Evolutionary conservation across 225 moss, liverwort and hornwort genomes (phyloP), one percentile per base, ranked within the genome.

Genomic region (Anthoceros angustus): DNA sequence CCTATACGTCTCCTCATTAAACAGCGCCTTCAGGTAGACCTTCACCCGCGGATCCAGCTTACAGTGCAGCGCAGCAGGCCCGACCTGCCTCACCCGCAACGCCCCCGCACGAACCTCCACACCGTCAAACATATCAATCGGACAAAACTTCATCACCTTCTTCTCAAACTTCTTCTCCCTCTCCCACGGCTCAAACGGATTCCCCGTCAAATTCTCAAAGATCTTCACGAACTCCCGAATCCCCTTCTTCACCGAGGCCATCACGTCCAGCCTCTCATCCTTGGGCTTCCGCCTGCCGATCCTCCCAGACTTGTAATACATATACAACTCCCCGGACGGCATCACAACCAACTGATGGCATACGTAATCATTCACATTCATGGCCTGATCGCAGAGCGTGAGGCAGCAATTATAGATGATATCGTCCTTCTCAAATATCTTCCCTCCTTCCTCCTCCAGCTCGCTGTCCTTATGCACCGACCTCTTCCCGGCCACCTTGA

Each of bases 381-480:
- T 67, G 8, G 75, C 70, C 40, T 77, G 70, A 64, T 86, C 86
- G 62, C 86, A 86, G 61, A 86, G 60, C 9, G 86, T 78, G 67
- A 86, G 70, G 11, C 78, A 82, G 3, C 83, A 86, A 40, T 86
- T 86, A n/a, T 83, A 86, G 1, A 80, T 77, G 6, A 86, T 72
- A 15, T 15, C 73, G 42, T 79, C 68, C 32, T 49, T 72, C 65
- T 83, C 80, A 8, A 73, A 83, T 12, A 86, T 86, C 42, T 75
- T 76, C n/a, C 83, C 86, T 42, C 83, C 86, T 23, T 83, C 64
- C 61, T 68, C 77, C 55, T 74, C 69, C 48, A 83, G 42, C 15
- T 69, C n/a, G 0, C 78, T 69, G 24, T 86, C 86, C 66, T 73
- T 74, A 49, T 83, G 83, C 1, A 86, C 74, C n/a, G 75, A 76